Evolutionary conservation across 2,329 filamentous ascomycete genomes (phyloP), one percentile per base, ranked within the genome.

Genomic region (Chlorencoelia australis): DNA sequence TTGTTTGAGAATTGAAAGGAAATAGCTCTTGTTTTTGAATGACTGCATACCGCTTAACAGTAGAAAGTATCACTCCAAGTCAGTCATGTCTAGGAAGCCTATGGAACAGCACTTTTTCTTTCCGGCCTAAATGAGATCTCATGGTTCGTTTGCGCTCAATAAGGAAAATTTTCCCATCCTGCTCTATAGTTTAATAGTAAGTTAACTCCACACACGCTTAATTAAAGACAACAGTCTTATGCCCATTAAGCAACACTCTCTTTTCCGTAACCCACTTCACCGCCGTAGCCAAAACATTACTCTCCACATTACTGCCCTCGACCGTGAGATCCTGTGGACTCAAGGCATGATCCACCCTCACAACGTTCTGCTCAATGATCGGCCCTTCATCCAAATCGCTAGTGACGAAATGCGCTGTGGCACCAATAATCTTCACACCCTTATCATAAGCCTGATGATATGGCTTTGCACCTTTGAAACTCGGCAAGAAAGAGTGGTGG

Each of bases 401-500:
- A 2, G 84, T 91, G 47, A 89, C 84, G 50, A 89, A 89, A 62
- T 91, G 84, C 4, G 84, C 84, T 2, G 82, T 87, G 16, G 84
- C 84, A 41, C 84, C 84, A 39, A 88, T 87, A 50, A 91, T 89
- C 71, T 91, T 91, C 47, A 91, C 84, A 42, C 84, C 84, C 18
- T 83, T 74, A 45, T 89, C 83, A 56, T 82, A 88, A 6, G 84
- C 84, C 67, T 91, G 84, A 60, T 89, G 84, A 62, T 91, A 91
- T 3, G 84, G 84, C 63, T 85, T 86, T 19, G 84, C 84, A 43
- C 84, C 84, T 69, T 91, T 91, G 73, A 91, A 91, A 7, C 73
- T 79, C 0, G 84, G 84, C 68, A 91, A 59, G 73, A 91, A 91
- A 49, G 74, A 81, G 65, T 91, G 84, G 64, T 91, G 84, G 61